phyloP scores from a whole-genome alignment of 352 stramenopile species.

The Globisporangium solare region DNA sequence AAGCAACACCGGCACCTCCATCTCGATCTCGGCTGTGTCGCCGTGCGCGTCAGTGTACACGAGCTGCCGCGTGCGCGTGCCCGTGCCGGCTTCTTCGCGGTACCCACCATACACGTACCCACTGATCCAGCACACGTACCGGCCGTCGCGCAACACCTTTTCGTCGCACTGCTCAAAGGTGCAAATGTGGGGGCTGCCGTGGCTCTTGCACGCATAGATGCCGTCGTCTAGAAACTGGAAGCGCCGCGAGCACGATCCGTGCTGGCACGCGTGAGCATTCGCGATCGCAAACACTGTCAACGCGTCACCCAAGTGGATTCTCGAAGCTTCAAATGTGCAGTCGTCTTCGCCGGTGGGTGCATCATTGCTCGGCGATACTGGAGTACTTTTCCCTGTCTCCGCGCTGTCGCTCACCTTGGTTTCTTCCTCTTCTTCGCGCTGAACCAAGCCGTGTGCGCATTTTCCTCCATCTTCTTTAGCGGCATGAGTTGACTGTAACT shows the following conservation, averaged over 20 bases:
- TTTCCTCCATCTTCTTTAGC: background rate
- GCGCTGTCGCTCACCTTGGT: conserved; percentile 11
- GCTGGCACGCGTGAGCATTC: conserved; percentile 36
- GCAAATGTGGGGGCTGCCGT: conserved; percentile 69
- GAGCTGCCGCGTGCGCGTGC: conserved; percentile 50
- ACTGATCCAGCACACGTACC: conserved; percentile 74
- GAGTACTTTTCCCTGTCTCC: no score
- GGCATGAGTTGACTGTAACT: conserved; percentile 29
- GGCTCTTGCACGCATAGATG: conserved; percentile 60
- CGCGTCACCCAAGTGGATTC: conserved; percentile 61
- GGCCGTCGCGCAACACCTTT: conserved; percentile 41
- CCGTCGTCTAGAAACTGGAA: conserved; percentile 76
- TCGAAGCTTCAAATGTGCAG: conserved; percentile 33
- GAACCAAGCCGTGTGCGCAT: background rate
- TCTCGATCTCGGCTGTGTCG: conserved; percentile 50
- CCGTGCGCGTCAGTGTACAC: conserved; percentile 53
- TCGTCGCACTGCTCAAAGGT: conserved; percentile 71
- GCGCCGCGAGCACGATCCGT: conserved; percentile 22
- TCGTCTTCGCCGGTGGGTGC: background rate
- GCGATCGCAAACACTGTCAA: conserved; percentile 49
- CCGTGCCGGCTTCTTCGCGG: conserved; percentile 52
- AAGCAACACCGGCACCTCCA: conserved; percentile 69
- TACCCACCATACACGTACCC: conserved; percentile 56
- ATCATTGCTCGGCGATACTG: no score
- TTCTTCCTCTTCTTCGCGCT: conserved; percentile 16